Conservation (phyloP, 2,329 filamentous ascomycete genomes). For the Fusarium fujikuroi region DNA sequence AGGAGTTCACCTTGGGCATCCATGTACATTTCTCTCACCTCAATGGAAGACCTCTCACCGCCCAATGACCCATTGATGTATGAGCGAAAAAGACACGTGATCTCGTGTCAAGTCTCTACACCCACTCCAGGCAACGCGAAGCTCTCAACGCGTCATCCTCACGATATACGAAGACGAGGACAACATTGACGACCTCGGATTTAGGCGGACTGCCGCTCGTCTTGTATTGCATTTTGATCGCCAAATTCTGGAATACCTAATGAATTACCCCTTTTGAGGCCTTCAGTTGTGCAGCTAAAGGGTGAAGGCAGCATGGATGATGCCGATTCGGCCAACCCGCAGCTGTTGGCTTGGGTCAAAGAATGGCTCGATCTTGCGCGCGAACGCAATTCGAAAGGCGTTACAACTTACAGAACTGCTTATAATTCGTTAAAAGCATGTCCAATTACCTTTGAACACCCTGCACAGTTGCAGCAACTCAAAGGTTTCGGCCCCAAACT, state of each 20-base stretch:
- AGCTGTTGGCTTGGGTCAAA: constrained; percentile 78
- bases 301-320: constrained; percentile 46
- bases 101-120: constrained; percentile 34
- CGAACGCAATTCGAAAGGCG: constrained; percentile 75
- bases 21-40: background rate
- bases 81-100: constrained; percentile 27
- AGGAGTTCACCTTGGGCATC: background rate
- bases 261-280: background rate
- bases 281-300: background rate
- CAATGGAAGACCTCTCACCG: constrained; percentile 2
- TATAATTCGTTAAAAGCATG: constrained; percentile 82
- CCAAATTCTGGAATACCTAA: background rate
- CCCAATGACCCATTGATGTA: background rate
- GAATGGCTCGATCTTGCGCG: constrained; percentile 79
- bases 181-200: background rate
- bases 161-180: background rate
- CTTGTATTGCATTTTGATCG: background rate
- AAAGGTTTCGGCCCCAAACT: constrained; percentile 79
- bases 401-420: constrained; percentile 78
- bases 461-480: constrained; percentile 77
- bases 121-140: constrained; percentile 12
- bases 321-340: constrained; percentile 71
- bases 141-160: constrained; percentile 14
- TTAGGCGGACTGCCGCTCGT: background rate
- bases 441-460: constrained; percentile 76